Percentiles rank a stretch among this genome's conserved stretches.
Conservation (phyloP, 1,139 yeast genomes). For the Pichia sp. region DNA sequence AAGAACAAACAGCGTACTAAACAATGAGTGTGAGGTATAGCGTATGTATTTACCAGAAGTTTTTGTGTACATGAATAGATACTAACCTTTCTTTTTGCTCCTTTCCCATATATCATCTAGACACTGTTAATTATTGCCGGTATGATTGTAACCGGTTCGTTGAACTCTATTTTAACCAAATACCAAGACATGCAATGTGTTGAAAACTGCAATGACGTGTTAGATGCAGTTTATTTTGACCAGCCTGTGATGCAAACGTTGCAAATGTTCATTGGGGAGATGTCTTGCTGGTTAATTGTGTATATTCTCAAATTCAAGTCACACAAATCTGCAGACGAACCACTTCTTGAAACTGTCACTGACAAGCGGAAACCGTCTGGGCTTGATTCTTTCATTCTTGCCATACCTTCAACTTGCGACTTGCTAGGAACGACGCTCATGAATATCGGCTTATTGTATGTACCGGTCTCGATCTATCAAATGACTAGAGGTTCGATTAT, state of each 20-base stretch:
- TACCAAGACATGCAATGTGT: conserved; percentile 75
- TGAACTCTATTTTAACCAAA: conserved; percentile 69
- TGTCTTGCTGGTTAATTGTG: conserved; percentile 41
- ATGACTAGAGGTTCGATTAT: conserved; percentile 80
- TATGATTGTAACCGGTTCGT: conserved; percentile 59
- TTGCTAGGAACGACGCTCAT: conserved; percentile 65
- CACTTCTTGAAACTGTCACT: not conserved
- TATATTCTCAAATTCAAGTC: conserved; percentile 4
- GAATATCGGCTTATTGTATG: conserved; percentile 66
- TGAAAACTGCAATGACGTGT: conserved; percentile 42
- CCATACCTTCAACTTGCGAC: conserved; percentile 68
- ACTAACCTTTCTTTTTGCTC: conserved; percentile 6
- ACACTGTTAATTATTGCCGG: conserved; percentile 35
- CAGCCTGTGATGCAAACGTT: conserved; percentile 77
- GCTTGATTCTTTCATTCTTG: conserved; percentile 27
- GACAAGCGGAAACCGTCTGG: conserved; percentile 11
- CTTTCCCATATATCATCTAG: not conserved
- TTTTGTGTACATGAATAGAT: not conserved
- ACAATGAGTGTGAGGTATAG: not conserved
- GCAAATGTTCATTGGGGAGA: conserved; percentile 77
- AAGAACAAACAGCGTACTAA: not conserved
- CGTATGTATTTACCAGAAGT: not conserved
- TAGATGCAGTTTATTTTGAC: conserved; percentile 43
- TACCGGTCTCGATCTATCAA: conserved; percentile 79
- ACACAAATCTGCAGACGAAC: not conserved